Base-by-base conservation (phyloP, 441 rosid species). In the Populus hybrid region DNA sequence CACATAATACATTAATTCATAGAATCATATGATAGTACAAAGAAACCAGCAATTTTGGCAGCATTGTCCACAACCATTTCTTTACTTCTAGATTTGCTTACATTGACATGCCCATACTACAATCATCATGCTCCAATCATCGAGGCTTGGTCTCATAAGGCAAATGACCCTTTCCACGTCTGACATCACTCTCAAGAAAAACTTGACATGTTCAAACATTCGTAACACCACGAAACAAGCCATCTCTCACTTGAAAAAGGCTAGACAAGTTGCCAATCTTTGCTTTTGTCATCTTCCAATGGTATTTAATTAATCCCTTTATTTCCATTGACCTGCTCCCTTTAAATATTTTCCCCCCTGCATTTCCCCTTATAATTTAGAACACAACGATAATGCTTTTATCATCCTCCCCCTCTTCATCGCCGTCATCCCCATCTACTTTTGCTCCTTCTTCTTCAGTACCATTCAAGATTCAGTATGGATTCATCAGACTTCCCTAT, bases 291-390 rank as follows among this genome's bases (percentile, higher is more conserved):
- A 26, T 46, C 64, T 36, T 14, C 4, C 7, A 12, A 28, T 35
- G 9, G 76, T 68, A 34, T 69, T 78, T 16, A 6, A 23, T 59
- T 42, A 32, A 69, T 35, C 64, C 70, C 40, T 64, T 57, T 72
- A 34, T 78, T 79, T 85, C 79, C 83, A 78, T 88, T 91, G 93
- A 94, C 97, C 84, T 80, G 64, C 84, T 83, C 84, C 46, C 34
- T 42, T 75, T 78, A 79, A 71, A 75, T 77, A 69, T 78, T 53
- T 71, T 19, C 10, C 24, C 67, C 67, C 14, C n/a, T 65, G 69
- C 72, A 57, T 67, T 38, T 53, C n/a, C 32, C 6, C 32, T 32
- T 34, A 24, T 46, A 63, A 66, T 35, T n/a, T 66, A 53, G 18
- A 57, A 30, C 38, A 59, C 36, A 69, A 66, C 71, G 71, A 80